Conservation (phyloP, 2,329 filamentous ascomycete genomes). For the Volutella citrinella region DNA sequence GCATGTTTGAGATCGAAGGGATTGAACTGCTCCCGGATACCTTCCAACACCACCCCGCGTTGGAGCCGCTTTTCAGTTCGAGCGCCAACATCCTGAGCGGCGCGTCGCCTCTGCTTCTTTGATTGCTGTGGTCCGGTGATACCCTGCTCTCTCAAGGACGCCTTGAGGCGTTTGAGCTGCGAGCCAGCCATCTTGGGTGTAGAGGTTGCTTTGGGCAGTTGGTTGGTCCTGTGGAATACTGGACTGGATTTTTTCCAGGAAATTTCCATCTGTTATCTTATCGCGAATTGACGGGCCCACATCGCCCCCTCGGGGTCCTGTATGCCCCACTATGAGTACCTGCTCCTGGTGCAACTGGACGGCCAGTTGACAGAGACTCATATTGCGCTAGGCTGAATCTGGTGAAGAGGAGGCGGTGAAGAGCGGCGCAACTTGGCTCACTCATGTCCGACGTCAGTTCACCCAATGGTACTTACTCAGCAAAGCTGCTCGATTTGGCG, state of each 20-base stretch:
- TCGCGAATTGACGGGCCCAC: too few relatives aligned
- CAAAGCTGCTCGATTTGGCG: too few relatives aligned
- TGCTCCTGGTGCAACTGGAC: too few relatives aligned
- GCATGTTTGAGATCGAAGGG: conserved; percentile 90
- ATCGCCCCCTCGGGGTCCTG: too few relatives aligned
- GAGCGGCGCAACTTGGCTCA: conserved; percentile 13
- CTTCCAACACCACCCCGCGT: conserved; percentile 72
- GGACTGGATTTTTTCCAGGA: conserved; percentile 25
- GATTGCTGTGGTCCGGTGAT: conserved; percentile 89
- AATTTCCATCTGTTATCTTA: conserved; percentile 30
- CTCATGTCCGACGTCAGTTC: conserved; percentile 17
- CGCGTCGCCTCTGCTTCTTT: conserved; percentile 86
- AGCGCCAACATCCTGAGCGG: conserved; percentile 62
- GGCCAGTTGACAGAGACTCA: too few relatives aligned
- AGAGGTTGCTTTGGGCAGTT: too few relatives aligned
- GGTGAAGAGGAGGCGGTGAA: conserved; percentile 6
- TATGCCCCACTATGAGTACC: too few relatives aligned
- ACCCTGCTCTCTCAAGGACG: conserved; percentile 83
- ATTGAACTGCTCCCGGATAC: conserved; percentile 94
- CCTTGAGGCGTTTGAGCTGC: conserved; percentile 92
- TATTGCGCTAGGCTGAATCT: conserved; percentile 2
- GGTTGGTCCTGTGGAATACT: too few relatives aligned
- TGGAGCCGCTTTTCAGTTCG: conserved; percentile 71
- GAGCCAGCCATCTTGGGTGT: conserved; percentile 76
- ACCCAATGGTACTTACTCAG: too few relatives aligned